Evolutionary conservation across 1,284 basidiomycete species (phyloP), one percentile per base, ranked within the genome.

Genomic region (Cryptococcus maquisensis): DNA sequence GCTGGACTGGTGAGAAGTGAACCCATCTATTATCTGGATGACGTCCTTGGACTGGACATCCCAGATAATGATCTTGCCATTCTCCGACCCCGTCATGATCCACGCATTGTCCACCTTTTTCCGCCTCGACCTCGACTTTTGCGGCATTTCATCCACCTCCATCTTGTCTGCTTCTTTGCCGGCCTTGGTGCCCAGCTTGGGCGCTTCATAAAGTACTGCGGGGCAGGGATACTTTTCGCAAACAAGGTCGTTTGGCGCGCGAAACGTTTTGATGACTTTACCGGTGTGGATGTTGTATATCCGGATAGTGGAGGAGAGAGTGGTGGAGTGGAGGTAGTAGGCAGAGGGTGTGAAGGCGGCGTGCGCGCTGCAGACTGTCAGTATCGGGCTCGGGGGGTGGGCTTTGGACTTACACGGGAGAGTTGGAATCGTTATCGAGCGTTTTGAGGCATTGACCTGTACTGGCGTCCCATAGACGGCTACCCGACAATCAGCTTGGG

Each of bases 361-460:
- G 43, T 56, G 68, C 1, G 71, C 66, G 23, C 69, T 71, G 55
- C 18, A 9, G 45, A 12, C 37, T 20, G 18, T 37, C 6, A 16
- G 40, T 16, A 32, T 40, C 2, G 43, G 12, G 21, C 20, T 8
- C 28, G 12, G 10, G 5, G n/a, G 12, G 38, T 41, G 23, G 15
- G 40, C 16, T 41, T 23, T 12, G 26, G 12, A 77, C 81, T 46
- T 59, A 90, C 86, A 94, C 88, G 52, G 95, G 90, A 3, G 90
- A 88, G 77, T 95, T 95, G 60, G 94, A 90, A 66, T 94, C 92
- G 65, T 98, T 94, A 12, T 94, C 92, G 24, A 99, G 76, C 4
- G 96, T 98, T 74, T 95, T 98, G 41, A 99, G 80, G 76, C 96
- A 99, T 73, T 98, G 93, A 1, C 94, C 96, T 0, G 92, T 94